Evolutionary conservation across 139 green algal genomes (phyloP).

Genomic region (Limnomonas spitsbergensis): DNA sequence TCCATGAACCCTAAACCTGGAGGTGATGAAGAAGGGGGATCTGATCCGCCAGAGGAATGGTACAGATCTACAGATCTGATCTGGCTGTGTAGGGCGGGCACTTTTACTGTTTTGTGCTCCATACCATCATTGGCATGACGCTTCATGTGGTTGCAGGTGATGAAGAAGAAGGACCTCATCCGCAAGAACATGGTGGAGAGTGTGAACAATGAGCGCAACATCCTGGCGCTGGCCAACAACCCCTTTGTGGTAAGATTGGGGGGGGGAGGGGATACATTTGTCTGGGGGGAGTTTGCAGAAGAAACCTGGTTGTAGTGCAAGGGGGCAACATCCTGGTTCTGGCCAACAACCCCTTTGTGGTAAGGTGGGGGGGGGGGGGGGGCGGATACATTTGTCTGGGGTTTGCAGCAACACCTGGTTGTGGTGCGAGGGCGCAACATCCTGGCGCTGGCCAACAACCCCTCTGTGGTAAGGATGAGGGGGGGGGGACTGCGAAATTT

Average conservation of each 20-base stretch:
- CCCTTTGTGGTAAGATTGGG: slow-evolving; percentile 84
- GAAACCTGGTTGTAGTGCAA: slow-evolving; percentile 30
- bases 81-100: too few species aligned
- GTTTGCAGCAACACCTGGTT: too few species aligned
- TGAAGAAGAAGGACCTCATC: slow-evolving; percentile 91
- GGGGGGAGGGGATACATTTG: too few species aligned
- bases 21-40: too few species aligned
- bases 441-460: slow-evolving; percentile 82
- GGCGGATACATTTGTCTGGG: background rate
- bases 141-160: slow-evolving; percentile 58
- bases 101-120: too few species aligned
- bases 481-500: too few species aligned
- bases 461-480: too few species aligned
- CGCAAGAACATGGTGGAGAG: slow-evolving; percentile 93
- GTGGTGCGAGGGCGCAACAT: slow-evolving; percentile 97
- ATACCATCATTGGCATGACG: background rate
- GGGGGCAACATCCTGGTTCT: slow-evolving; percentile 92
- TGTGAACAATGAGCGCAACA: slow-evolving; percentile 90
- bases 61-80: too few species aligned
- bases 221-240: slow-evolving; percentile 84
- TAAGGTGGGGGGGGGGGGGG: slow-evolving; percentile 42
- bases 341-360: slow-evolving; percentile 83
- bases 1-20: too few species aligned
- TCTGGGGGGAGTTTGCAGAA: too few species aligned
- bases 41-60: too few species aligned